These are phyloP conservation scores for Solanum hybrid DNA, from an alignment of 305 asterid genomes.

Conservation along the genomic window DNA sequence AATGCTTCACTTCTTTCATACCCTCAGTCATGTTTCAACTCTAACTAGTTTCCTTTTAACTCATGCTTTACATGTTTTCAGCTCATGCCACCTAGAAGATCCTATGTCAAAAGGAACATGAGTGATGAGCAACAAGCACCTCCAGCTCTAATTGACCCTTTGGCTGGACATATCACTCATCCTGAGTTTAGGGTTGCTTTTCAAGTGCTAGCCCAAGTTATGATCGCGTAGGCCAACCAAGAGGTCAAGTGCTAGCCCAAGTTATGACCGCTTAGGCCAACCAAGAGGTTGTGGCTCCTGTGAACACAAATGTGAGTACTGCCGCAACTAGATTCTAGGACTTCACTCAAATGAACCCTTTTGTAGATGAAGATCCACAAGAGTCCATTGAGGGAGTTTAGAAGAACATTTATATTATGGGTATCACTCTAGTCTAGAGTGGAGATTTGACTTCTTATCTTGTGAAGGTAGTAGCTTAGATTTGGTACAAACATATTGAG, in stretches of 20 bases:
- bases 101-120: neutral
- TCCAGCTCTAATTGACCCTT: neutral
- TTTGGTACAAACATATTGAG: neutral
- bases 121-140: neutral
- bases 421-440: neutral
- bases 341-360: neutral
- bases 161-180: neutral
- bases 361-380: neutral
- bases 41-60: neutral
- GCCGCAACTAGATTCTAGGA: neutral
- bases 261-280: neutral
- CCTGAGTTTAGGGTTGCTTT: neutral
- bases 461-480: neutral
- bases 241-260: neutral
- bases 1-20: neutral
- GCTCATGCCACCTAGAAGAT: neutral
- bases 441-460: neutral
- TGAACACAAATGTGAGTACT: neutral
- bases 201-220: neutral
- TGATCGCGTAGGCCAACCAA: neutral
- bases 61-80: neutral
- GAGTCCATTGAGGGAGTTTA: neutral
- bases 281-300: neutral
- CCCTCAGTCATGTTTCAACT: neutral
- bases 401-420: neutral